Base-by-base conservation (phyloP, 148 eudicot species). In the Persicaria tinctoria region DNA sequence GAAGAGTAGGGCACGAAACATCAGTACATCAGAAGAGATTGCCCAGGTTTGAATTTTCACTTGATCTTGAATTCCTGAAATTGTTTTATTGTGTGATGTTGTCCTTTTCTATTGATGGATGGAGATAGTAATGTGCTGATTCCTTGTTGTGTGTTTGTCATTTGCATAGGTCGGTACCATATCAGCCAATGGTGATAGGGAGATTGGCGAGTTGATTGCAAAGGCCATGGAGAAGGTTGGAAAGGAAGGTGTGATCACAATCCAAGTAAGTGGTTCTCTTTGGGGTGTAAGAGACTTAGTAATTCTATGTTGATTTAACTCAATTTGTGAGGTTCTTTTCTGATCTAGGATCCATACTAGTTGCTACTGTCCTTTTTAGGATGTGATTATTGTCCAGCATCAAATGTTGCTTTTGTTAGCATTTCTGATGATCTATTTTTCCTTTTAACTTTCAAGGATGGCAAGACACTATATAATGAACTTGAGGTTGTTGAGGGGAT, bases 21-120 rank as follows among this genome's bases (percentile, higher is more conserved):
- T 95, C 64, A 92, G 94, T 79, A 95, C 97, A 27, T 90, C 96
- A 0, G 96, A 95, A 78, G 99, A 95, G 83, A 95, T 95, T 51
- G 91, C 94, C 5, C 94, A 90, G 94, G 94, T 87, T 69, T 51
- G 32, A 8, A 27, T 46, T 46, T 46, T 70, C 54, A 7, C 51
- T 49, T 49, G 53, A 49, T n/a, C 17, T 46, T 9, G 38, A 69
- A 6, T 23, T 48, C 74, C 55, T 48, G 51, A 48, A 17, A 17
- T 48, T 12, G 5, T 10, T 18, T 71, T 48, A 49, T 47, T 16
- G 47, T 44, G 51, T 14, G 18, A 68, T 44, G 44, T 45, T 48
- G 14, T 44, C 16, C 44, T 13, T 7, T 5, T 45, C 44, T 14
- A 20, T 44, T 69, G 11, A 45, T 5, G 8, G 23, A 12, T 27